Percentiles rank a stretch among this genome's conserved stretches.
Conservation (phyloP, 1,284 basidiomycete species). For the Fomitopsis pinicola region DNA sequence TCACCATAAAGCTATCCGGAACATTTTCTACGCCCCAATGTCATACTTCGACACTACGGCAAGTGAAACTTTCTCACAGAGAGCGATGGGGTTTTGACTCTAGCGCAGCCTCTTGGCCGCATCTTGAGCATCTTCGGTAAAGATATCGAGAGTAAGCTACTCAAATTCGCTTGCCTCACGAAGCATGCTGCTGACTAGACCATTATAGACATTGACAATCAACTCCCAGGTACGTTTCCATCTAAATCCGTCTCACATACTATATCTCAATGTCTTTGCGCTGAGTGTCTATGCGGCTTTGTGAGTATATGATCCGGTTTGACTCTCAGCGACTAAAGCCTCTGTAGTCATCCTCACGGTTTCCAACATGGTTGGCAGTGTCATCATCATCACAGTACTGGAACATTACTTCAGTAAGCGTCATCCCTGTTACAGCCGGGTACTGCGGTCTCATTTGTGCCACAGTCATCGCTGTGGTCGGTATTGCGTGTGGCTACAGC, state of each 20-base stretch:
- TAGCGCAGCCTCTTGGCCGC: constrained; percentile 50
- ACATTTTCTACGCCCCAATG: constrained; percentile 67
- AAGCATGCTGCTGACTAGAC: neutral
- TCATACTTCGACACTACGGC: constrained; percentile 69
- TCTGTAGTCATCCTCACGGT: constrained; percentile 44
- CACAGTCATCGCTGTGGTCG: constrained; percentile 47
- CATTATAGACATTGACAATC: constrained; percentile 53
- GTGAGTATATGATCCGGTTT: constrained; percentile 31
- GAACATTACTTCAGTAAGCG: constrained; percentile 66
- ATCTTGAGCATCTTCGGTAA: constrained; percentile 64
- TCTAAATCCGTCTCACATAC: neutral
- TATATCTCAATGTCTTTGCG: constrained; percentile 11
- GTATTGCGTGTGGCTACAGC: constrained; percentile 46
- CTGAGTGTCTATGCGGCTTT: constrained; percentile 61
- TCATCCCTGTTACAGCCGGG: neutral
- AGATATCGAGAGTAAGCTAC: constrained; percentile 50
- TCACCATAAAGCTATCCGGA: constrained; percentile 48
- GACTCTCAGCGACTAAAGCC: neutral
- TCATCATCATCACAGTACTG: constrained; percentile 64
- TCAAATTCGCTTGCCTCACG: neutral
- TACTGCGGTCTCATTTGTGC: neutral
- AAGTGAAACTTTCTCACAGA: constrained; percentile 10
- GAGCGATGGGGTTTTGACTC: neutral
- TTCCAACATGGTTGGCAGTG: constrained; percentile 50
- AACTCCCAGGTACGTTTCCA: constrained; percentile 40